phyloP scores from a whole-genome alignment of 192 early-diverging fungal species.

The Entomortierella chlamydospora region DNA sequence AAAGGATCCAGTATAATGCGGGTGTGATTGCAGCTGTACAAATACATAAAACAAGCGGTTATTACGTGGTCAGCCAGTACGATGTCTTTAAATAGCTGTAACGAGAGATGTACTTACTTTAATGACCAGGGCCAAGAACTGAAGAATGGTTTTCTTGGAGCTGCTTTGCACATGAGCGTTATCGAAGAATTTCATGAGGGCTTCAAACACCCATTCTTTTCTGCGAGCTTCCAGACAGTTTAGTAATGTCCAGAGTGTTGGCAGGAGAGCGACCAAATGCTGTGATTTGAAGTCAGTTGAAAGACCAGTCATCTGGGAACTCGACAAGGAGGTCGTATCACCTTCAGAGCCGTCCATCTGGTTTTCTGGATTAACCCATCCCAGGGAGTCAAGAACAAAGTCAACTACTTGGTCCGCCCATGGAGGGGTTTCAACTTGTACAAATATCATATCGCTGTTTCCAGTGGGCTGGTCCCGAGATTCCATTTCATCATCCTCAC shows the following conservation, averaged over 20 bases:
- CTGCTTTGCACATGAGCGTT: slow-evolving; percentile 25
- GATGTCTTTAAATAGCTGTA: slow-evolving; percentile 9
- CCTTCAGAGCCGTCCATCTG: background rate
- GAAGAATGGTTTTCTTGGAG: slow-evolving; percentile 39
- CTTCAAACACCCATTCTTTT: slow-evolving; percentile 49
- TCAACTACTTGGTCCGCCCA: slow-evolving; percentile 68
- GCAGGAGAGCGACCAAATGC: slow-evolving; percentile 58
- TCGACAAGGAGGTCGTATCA: background rate
- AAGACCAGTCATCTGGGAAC: slow-evolving; percentile 45
- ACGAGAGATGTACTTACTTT: slow-evolving; percentile 14
- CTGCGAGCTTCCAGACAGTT: slow-evolving; percentile 55
- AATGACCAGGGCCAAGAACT: slow-evolving; percentile 37
- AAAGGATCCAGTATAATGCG: slow-evolving; percentile 47
- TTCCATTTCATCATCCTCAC: slow-evolving; percentile 19
- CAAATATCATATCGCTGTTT: slow-evolving; percentile 12
- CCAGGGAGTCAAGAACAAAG: slow-evolving; percentile 66
- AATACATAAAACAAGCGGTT: background rate
- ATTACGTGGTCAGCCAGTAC: background rate
- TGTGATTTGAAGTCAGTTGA: slow-evolving; percentile 56
- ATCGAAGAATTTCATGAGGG: slow-evolving; percentile 28
- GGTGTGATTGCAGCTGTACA: slow-evolving; percentile 49
- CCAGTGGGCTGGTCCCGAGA: background rate
- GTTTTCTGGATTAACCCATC: slow-evolving; percentile 39
- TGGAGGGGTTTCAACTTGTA: slow-evolving; percentile 39
- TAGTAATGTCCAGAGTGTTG: slow-evolving; percentile 64